phyloP scores from a whole-genome alignment of 495 filamentous ascomycete species.

The Tuber magnatum region DNA sequence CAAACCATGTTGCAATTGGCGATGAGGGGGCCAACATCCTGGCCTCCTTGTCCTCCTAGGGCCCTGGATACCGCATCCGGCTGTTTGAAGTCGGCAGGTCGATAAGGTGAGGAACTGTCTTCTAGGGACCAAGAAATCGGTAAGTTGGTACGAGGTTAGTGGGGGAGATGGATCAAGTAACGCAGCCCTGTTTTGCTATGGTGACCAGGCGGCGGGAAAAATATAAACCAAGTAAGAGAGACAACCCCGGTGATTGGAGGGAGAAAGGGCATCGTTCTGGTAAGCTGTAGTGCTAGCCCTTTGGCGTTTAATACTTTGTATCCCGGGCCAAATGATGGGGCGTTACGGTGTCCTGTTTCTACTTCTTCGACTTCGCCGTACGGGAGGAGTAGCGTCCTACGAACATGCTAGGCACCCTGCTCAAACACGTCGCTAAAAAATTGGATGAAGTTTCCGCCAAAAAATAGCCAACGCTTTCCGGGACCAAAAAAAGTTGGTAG shows the following conservation, averaged over 20 bases:
- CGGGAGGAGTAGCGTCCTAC: neutral
- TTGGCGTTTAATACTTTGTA: slow-evolving; percentile 1
- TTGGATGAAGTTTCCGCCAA: neutral
- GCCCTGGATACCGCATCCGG: neutral
- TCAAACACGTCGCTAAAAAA: too few relatives aligned
- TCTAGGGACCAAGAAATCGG: neutral
- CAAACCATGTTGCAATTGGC: too few relatives aligned
- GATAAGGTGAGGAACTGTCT: neutral
- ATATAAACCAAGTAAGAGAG: neutral
- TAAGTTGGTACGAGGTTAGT: neutral
- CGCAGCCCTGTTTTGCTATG: neutral
- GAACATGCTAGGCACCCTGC: too few relatives aligned
- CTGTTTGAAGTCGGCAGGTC: neutral
- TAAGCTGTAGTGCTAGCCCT: neutral
- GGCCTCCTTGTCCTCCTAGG: neutral
- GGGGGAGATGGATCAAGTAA: neutral
- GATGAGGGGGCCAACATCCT: neutral
- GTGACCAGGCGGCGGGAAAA: slow-evolving; percentile 1
- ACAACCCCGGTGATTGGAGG: neutral
- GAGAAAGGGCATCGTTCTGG: neutral
- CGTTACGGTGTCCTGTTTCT: slow-evolving; percentile 1
- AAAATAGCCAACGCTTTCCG: neutral
- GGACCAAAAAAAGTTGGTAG: neutral
- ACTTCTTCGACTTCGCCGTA: neutral
- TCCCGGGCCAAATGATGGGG: neutral